A percentile compares a stretch with the other conserved stretches of the same genome.
phyloP scores from a whole-genome alignment of 108 stramenopile genomes.

The Stephanodiscus triporus region DNA sequence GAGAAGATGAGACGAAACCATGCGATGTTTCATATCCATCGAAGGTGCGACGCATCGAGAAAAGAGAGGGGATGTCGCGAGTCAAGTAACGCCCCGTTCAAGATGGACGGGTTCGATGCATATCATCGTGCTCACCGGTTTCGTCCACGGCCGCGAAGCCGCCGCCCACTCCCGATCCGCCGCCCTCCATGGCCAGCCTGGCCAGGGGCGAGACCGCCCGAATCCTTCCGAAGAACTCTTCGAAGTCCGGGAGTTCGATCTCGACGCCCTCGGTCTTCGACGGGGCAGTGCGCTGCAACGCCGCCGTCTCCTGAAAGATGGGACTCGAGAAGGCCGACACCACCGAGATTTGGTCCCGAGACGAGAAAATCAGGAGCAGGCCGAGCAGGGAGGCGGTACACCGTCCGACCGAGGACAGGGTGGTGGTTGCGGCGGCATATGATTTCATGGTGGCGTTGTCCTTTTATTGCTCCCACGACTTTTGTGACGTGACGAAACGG shows the following conservation, averaged over 20 bases:
- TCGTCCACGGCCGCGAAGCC: conserved; percentile 47
- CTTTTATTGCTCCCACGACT: too few relatives aligned
- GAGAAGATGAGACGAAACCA: background rate
- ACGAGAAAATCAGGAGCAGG: conserved; percentile 19
- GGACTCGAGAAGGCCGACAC: conserved; percentile 59
- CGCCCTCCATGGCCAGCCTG: conserved; percentile 44
- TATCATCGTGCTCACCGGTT: conserved; percentile 25
- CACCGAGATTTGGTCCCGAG: background rate
- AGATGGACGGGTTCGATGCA: background rate
- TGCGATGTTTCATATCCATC: background rate
- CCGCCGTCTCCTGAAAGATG: conserved; percentile 60
- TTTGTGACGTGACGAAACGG: background rate
- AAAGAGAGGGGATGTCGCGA: background rate
- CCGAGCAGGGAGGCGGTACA: conserved; percentile 14
- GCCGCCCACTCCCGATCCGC: conserved; percentile 42
- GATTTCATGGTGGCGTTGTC: background rate
- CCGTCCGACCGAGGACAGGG: background rate
- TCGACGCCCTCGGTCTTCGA: conserved; percentile 63
- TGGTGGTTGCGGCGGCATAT: background rate
- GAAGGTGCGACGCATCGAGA: background rate
- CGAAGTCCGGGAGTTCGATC: conserved; percentile 74
- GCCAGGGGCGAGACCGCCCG: conserved; percentile 68
- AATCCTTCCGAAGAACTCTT: conserved; percentile 68
- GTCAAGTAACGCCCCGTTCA: background rate
- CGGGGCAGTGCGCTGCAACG: conserved; percentile 58